A percentile compares a stretch with the other conserved stretches of the same genome.
These are phyloP conservation scores for Thraustotheca clavata DNA, from an alignment of 352 stramenopile genomes.

Conservation along the genomic window DNA sequence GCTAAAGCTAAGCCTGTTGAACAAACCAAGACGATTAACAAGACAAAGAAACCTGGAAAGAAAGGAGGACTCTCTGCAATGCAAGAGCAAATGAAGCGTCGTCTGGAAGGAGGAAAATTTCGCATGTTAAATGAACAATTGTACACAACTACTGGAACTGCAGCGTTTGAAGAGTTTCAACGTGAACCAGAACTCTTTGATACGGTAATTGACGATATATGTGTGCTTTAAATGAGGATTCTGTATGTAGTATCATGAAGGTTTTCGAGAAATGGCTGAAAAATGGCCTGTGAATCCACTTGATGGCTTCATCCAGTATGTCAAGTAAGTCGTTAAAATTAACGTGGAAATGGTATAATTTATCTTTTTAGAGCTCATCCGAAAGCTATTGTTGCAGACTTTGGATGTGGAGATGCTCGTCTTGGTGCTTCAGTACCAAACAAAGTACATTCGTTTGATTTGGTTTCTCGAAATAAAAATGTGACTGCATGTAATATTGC, in stretches of 20 bases:
- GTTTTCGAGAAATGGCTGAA: constrained; percentile 95
- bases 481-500: constrained; percentile 98
- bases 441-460: constrained; percentile 97
- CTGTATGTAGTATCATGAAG: constrained; percentile 91
- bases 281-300: constrained; percentile 97
- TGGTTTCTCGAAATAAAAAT: constrained; percentile 87
- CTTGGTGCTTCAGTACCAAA: constrained; percentile 84
- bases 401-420: constrained; percentile 97
- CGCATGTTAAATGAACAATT: constrained; percentile 98
- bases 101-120: constrained; percentile 93
- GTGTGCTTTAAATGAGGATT: no score
- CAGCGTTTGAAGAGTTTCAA: constrained; percentile 90
- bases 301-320: constrained; percentile 93
- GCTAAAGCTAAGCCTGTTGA: constrained; percentile 15
- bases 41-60: constrained; percentile 2
- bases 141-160: constrained; percentile 92
- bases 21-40: constrained; percentile 25
- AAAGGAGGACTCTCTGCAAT: constrained; percentile 42
- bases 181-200: constrained; percentile 94
- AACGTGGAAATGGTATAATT: neutral
- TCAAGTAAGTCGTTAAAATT: constrained; percentile 69
- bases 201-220: constrained; percentile 31
- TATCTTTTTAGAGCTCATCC: constrained; percentile 35
- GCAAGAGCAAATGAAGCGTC: constrained; percentile 76
- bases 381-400: constrained; percentile 90